These are phyloP conservation scores for Ascochyta viciae-villosae DNA, from an alignment of 2,329 filamentous ascomycete genomes.

Conservation along the genomic window DNA sequence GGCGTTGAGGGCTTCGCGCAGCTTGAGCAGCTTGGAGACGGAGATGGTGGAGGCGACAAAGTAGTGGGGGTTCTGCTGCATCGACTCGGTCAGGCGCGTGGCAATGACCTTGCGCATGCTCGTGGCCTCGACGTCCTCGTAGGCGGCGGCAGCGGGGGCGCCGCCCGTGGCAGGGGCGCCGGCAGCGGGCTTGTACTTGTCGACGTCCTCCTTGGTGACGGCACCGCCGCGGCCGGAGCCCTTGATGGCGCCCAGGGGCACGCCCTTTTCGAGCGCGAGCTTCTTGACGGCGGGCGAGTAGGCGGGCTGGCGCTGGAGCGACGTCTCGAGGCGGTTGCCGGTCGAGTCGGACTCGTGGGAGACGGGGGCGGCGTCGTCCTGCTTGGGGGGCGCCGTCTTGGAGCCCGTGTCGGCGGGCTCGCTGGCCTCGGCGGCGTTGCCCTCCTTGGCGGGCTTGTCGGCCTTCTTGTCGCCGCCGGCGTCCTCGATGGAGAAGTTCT, in stretches of 20 bases:
- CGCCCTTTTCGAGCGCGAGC: constrained; percentile 83
- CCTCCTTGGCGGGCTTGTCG: constrained; percentile 68
- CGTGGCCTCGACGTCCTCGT: constrained; percentile 82
- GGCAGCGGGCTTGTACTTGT: constrained; percentile 74
- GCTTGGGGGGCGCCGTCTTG: constrained; percentile 62
- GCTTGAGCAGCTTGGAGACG: constrained; percentile 93
- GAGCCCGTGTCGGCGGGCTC: constrained; percentile 66
- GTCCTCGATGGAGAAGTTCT: constrained; percentile 85
- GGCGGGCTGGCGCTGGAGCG: constrained; percentile 81
- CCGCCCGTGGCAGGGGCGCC: constrained; percentile 60
- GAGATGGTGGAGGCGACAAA: constrained; percentile 92
- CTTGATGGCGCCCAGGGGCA: constrained; percentile 80
- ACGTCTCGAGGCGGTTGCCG: constrained; percentile 79
- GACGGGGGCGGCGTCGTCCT: constrained; percentile 59
- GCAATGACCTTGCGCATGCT: constrained; percentile 99
- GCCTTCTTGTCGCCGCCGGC: constrained; percentile 83
- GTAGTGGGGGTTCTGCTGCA: constrained; percentile 96
- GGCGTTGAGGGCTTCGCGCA: constrained; percentile 90
- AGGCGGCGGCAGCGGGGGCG: constrained; percentile 70
- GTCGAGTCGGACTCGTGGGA: constrained; percentile 75
- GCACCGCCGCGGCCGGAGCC: constrained; percentile 84
- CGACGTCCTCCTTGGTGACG: constrained; percentile 91
- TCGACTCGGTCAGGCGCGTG: constrained; percentile 84
- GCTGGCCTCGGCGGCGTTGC: constrained; percentile 64
- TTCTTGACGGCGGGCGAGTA: constrained; percentile 77